phyloP scores from a whole-genome alignment of 129 eudicot genomes.

The Tagetes patula region DNA sequence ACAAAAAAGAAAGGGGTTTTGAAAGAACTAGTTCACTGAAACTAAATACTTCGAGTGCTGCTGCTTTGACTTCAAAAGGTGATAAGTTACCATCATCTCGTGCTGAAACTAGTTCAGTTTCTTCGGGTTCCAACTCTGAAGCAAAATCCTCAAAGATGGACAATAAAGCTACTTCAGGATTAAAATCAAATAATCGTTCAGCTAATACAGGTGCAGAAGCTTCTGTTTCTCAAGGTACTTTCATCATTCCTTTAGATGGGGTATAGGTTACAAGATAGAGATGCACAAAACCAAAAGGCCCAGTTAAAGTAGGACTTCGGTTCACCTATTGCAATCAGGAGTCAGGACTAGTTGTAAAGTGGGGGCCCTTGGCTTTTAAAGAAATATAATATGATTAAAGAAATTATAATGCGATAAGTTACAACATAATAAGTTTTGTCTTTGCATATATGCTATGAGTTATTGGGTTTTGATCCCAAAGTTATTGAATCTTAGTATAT shows the following conservation, averaged over 20 bases:
- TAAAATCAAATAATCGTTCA: conserved; percentile 44
- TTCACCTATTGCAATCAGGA: neutral
- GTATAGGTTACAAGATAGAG: neutral
- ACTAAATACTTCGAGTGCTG: conserved; percentile 37
- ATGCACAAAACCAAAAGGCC: neutral
- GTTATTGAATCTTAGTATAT: neutral
- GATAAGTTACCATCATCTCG: conserved; percentile 46
- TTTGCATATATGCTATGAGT: neutral
- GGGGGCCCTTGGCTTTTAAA: neutral
- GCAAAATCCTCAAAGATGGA: conserved; percentile 48
- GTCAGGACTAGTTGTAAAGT: neutral
- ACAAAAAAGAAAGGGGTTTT: conserved; percentile 55
- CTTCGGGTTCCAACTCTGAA: conserved; percentile 46
- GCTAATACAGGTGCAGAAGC: conserved; percentile 39
- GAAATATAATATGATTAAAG: neutral
- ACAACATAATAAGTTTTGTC: neutral
- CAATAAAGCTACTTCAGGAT: conserved; percentile 35
- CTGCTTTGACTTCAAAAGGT: conserved; percentile 41
- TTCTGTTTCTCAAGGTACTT: conserved; percentile 44
- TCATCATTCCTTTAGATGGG: conserved; percentile 10
- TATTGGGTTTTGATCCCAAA: conserved; percentile 4
- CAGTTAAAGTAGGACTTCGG: neutral
- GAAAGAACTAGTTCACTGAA: conserved; percentile 72
- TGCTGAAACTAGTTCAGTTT: conserved; percentile 41
- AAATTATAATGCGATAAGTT: neutral